Evolutionary conservation across 2,329 filamentous ascomycete species (phyloP).

Genomic region (Furcasterigmium furcatum): DNA sequence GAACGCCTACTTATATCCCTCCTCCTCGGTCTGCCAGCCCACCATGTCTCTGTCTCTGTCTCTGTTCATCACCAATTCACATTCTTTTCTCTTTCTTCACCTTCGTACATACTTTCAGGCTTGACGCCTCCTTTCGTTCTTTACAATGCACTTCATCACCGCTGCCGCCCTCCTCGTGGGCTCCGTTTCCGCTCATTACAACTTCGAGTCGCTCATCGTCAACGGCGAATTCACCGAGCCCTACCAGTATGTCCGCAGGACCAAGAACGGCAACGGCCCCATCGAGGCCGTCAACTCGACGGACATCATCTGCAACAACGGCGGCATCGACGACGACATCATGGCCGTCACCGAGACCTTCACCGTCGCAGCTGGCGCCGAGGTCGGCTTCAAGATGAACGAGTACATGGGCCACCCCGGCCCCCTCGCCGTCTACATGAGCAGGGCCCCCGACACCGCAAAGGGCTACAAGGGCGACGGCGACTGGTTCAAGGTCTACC

Average conservation of each 20-base stretch:
- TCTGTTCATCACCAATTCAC: too few relatives aligned
- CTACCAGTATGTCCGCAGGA: conserved; percentile 14
- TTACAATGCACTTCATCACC: too few relatives aligned
- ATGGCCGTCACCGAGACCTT: conserved; percentile 30
- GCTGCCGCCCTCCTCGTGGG: too few relatives aligned
- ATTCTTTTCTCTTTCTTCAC: too few relatives aligned
- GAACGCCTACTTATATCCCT: too few relatives aligned
- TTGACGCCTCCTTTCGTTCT: too few relatives aligned
- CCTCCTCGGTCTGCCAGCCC: too few relatives aligned
- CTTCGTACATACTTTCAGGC: too few relatives aligned
- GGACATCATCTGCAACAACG: conserved; percentile 35
- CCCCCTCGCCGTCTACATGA: conserved; percentile 32
- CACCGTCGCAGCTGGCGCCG: conserved; percentile 30
- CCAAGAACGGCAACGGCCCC: conserved; percentile 28
- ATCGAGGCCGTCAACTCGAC: conserved; percentile 31
- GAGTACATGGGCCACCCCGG: conserved; percentile 31
- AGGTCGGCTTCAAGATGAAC: conserved; percentile 36
- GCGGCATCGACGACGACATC: conserved; percentile 29
- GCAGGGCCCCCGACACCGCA: conserved; percentile 22
- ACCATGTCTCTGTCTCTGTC: too few relatives aligned
- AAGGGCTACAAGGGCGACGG: conserved; percentile 26
- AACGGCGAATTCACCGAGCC: conserved; percentile 12
- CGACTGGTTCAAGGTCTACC: conserved; percentile 34
- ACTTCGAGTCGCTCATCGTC: conserved; percentile 14
- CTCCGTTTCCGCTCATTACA: conserved; percentile 11